Conservation (phyloP, 2,329 filamentous ascomycete genomes). For the Sclerotinia trifoliorum region DNA sequence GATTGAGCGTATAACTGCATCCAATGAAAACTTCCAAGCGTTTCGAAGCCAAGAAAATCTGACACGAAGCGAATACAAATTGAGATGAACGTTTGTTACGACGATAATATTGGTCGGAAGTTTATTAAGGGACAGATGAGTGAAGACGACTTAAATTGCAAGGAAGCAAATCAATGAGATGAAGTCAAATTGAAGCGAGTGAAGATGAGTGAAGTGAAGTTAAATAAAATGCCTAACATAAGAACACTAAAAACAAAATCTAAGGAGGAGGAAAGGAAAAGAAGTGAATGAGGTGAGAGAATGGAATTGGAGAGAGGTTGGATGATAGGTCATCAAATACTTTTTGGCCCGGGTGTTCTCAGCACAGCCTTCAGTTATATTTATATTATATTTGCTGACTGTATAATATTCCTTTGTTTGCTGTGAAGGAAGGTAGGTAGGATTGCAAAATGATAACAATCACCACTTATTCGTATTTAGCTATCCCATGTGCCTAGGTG, state of each 20-base stretch:
- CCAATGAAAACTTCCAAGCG: not conserved
- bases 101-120: constrained; percentile 1
- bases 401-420: not conserved
- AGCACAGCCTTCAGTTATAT: not conserved
- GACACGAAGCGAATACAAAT: not conserved
- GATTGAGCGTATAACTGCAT: not conserved
- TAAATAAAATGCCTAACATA: no score
- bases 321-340: not conserved
- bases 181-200: no score
- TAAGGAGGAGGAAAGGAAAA: not conserved
- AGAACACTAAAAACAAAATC: not conserved
- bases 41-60: not conserved
- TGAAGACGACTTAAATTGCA: not conserved
- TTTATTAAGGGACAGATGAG: not conserved
- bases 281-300: not conserved
- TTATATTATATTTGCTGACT: not conserved
- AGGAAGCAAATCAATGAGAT: not conserved
- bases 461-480: not conserved
- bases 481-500: not conserved
- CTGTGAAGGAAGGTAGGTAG: constrained; percentile 10
- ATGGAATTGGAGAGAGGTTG: not conserved
- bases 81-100: not conserved
- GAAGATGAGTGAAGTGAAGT: no score
- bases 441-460: not conserved
- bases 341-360: not conserved